Evolutionary conservation across 495 filamentous ascomycete genomes (phyloP).

Genomic region (Podospora sp.): DNA sequence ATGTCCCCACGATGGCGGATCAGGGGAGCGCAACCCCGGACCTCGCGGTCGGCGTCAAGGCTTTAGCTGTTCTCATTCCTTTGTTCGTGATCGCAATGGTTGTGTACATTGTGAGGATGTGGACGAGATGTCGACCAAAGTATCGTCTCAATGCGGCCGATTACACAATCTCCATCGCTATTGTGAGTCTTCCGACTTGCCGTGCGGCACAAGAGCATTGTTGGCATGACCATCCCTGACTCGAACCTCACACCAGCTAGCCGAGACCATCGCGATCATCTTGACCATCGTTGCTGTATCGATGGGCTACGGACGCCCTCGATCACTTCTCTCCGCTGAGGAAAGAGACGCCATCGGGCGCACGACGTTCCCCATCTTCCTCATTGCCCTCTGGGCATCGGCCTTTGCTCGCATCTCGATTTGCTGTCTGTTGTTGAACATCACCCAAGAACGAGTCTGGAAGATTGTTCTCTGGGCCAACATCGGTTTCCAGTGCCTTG

Average conservation of each 20-base stretch:
- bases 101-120: conserved; percentile 8
- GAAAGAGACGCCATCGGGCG: conserved; percentile 2
- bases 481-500: conserved; percentile 3
- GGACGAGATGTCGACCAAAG: conserved; percentile 8
- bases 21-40: background rate
- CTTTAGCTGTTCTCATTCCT: conserved; percentile 5
- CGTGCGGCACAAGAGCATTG: no score
- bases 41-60: background rate
- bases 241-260: background rate
- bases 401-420: conserved; percentile 15
- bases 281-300: conserved; percentile 9
- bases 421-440: conserved; percentile 2
- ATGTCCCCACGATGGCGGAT: background rate
- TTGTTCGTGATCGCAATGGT: conserved; percentile 4
- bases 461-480: conserved; percentile 6
- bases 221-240: background rate
- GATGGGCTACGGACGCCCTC: conserved; percentile 2
- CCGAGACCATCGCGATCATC: background rate
- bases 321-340: background rate
- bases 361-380: conserved; percentile 6
- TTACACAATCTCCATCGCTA: background rate
- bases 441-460: conserved; percentile 3
- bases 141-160: conserved; percentile 6
- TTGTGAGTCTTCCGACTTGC: background rate
- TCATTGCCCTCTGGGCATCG: conserved; percentile 13